Percentiles rank a stretch among this genome's conserved stretches.
These are phyloP conservation scores for Willaertia magna DNA, from an alignment of 208 protist species.

Conservation along the genomic window DNA sequence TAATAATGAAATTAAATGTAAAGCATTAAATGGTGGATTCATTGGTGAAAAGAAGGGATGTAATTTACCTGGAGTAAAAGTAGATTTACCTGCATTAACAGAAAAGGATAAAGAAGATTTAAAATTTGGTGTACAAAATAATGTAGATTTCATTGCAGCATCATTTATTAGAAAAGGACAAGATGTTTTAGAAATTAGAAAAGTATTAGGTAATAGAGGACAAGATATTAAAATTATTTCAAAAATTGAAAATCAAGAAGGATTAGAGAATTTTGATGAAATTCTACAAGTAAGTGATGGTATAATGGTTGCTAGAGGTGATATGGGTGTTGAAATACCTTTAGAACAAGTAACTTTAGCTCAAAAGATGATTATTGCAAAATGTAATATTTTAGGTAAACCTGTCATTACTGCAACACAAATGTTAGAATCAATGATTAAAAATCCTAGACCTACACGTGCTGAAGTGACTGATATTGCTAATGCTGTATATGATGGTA, in stretches of 20 bases:
- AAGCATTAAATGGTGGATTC: slow-evolving; percentile 17
- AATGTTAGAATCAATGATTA: slow-evolving; percentile 94
- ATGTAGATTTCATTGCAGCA: slow-evolving; percentile 94
- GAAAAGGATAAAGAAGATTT: slow-evolving; percentile 81
- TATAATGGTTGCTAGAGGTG: slow-evolving; percentile 93
- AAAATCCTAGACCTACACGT: slow-evolving; percentile 89
- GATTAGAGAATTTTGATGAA: slow-evolving; percentile 90
- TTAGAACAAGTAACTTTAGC: background rate
- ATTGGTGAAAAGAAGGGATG: slow-evolving; percentile 7
- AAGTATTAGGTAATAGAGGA: slow-evolving; percentile 21
- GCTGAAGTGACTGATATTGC: slow-evolving; percentile 93
- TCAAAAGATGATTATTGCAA: slow-evolving; percentile 98
- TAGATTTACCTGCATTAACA: slow-evolving; percentile 51
- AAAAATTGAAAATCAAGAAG: slow-evolving; percentile 99
- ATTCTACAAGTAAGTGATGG: slow-evolving; percentile 91
- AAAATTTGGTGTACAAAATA: slow-evolving; percentile 78
- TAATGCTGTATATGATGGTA: slow-evolving; percentile 94
- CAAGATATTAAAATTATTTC: slow-evolving; percentile 79
- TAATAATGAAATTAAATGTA: background rate
- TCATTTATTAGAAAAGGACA: slow-evolving; percentile 90
- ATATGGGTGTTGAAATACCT: slow-evolving; percentile 43
- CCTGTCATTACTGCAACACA: slow-evolving; percentile 97
- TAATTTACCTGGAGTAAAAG: background rate
- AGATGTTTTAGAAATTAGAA: slow-evolving; percentile 81
- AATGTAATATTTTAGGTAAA: slow-evolving; percentile 92